Conservation (phyloP, 106 monocot species). For the Vanilla planifolia region DNA sequence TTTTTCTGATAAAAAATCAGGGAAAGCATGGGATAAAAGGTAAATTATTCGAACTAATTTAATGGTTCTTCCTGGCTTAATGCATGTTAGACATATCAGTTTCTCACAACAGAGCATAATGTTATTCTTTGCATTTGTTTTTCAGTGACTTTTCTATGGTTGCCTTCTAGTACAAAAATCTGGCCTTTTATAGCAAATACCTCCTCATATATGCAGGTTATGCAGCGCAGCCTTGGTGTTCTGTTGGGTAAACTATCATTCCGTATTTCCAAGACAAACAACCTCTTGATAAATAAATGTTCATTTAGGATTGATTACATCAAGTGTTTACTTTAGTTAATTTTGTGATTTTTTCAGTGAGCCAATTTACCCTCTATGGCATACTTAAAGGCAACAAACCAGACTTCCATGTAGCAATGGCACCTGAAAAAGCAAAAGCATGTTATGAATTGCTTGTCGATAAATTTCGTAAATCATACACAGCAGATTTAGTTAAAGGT, state of each 20-base stretch:
- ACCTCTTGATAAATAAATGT: neutral
- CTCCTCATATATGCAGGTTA: conserved; percentile 42
- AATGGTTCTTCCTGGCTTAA: neutral
- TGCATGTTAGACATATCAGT: neutral
- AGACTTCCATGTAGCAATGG: conserved; percentile 96
- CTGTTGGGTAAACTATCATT: conserved; percentile 45
- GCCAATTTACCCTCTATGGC: conserved; percentile 94
- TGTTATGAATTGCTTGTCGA: conserved; percentile 81
- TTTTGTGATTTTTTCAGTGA: conserved; percentile 42
- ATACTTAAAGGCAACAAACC: conserved; percentile 92
- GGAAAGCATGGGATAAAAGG: conserved; percentile 85
- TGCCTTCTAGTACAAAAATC: neutral
- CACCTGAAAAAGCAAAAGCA: conserved; percentile 66
- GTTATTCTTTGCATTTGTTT: neutral
- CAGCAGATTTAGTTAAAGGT: conserved; percentile 73
- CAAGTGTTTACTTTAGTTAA: neutral
- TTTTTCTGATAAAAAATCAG: conserved; percentile 71
- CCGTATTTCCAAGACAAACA: neutral
- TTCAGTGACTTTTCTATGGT: neutral
- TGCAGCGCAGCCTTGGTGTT: conserved; percentile 70
- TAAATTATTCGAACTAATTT: conserved; percentile 26
- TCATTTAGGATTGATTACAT: neutral
- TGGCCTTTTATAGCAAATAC: neutral
- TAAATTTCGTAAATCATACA: conserved; percentile 62
- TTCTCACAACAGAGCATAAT: neutral